Percentiles rank a stretch among this genome's conserved stretches.
phyloP scores from a whole-genome alignment of 345 rosid genomes.

The Erucastrum elatum region DNA sequence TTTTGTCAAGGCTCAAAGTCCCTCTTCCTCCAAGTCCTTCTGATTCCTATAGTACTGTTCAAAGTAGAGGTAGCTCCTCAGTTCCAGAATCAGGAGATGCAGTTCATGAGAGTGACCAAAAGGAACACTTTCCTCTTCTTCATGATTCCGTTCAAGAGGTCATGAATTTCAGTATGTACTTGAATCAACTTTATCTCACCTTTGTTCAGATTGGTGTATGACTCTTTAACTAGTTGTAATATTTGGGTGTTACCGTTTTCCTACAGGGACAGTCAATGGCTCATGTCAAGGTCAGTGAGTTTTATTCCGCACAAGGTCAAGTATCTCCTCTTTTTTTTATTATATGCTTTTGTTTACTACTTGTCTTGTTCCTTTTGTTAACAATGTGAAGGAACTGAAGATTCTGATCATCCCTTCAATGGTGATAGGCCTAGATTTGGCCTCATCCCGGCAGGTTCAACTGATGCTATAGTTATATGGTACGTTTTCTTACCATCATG shows the following conservation, averaged over 20 bases:
- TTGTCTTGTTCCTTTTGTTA: constrained; percentile 25
- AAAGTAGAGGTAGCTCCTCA: constrained; percentile 40
- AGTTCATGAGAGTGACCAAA: constrained; percentile 41
- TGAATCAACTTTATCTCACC: constrained; percentile 17
- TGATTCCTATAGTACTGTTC: constrained; percentile 47
- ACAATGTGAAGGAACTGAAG: constrained; percentile 46
- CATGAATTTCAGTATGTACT: constrained; percentile 47
- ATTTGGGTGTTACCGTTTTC: constrained; percentile 21
- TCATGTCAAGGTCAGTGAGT: constrained; percentile 48
- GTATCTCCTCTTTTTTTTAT: background rate
- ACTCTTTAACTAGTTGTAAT: constrained; percentile 30
- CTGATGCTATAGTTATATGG: constrained; percentile 91
- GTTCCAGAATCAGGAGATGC: constrained; percentile 41
- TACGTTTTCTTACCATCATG: constrained; percentile 33
- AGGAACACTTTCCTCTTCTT: constrained; percentile 60
- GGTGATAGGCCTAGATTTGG: constrained; percentile 66
- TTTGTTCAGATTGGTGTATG: background rate
- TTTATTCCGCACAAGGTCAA: constrained; percentile 9
- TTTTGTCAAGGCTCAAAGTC: constrained; percentile 72
- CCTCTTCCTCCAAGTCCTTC: constrained; percentile 80
- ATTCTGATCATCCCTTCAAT: constrained; percentile 45
- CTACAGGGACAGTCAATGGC: constrained; percentile 48
- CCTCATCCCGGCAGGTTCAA: constrained; percentile 91
- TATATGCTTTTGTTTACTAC: background rate
- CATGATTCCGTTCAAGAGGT: constrained; percentile 37